A percentile compares a stretch with the other conserved stretches of the same genome.
Evolutionary conservation across 495 filamentous ascomycete species (phyloP).

Genomic region (Podospora comata): DNA sequence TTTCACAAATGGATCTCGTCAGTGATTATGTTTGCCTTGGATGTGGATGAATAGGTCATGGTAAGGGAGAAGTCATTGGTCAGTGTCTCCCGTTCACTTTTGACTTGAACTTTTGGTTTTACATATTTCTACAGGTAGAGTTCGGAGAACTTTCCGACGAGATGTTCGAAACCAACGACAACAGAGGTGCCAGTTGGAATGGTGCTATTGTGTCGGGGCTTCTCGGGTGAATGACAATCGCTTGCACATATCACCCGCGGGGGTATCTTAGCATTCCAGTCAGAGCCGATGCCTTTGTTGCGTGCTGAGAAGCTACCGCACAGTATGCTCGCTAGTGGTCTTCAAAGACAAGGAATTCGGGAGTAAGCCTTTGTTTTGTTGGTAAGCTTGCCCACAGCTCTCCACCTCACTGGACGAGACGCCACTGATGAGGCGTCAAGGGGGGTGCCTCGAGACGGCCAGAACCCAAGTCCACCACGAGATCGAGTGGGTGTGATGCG

Average conservation of each 20-base stretch:
- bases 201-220: neutral
- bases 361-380: conserved; percentile 13
- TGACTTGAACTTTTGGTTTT: neutral
- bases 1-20: neutral
- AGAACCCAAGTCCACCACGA: neutral
- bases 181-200: neutral
- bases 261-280: neutral
- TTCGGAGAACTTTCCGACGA: neutral
- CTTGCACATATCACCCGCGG: neutral
- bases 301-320: neutral
- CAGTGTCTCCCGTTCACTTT: neutral
- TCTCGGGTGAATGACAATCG: conserved; percentile 1
- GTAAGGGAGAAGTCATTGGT: neutral
- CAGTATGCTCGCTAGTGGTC: neutral
- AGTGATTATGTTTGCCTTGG: neutral
- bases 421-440: neutral
- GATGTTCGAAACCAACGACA: neutral
- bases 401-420: conserved; percentile 1
- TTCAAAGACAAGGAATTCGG: conserved; percentile 11
- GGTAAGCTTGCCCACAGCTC: conserved; percentile 4
- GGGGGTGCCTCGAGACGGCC: conserved; percentile 2
- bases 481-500: neutral
- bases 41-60: conserved; percentile 1
- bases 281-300: neutral
- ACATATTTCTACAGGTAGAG: neutral